A percentile compares a stretch with the other conserved stretches of the same genome.
These are phyloP conservation scores for Drechslerella coelobrocha DNA, from an alignment of 2,329 filamentous ascomycete genomes.

Conservation along the genomic window DNA sequence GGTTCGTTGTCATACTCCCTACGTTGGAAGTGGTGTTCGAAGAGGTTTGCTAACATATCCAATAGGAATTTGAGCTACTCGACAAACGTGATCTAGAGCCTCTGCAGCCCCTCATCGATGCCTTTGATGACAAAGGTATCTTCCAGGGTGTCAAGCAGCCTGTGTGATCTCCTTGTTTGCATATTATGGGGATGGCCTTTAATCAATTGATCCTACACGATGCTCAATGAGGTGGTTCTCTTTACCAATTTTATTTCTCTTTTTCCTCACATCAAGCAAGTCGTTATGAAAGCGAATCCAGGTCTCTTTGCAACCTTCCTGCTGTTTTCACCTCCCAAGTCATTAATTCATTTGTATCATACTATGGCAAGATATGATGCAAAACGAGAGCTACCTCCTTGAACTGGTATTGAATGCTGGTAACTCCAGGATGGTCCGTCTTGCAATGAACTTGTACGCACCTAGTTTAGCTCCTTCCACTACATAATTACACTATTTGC, in stretches of 20 bases:
- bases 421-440: neutral
- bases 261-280: neutral
- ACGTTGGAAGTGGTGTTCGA: neutral
- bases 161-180: neutral
- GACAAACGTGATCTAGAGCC: constrained; percentile 55
- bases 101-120: constrained; percentile 55
- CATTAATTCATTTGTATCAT: neutral
- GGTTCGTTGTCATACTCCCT: constrained; percentile 32
- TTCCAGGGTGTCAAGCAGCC: constrained; percentile 51
- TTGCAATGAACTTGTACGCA: no score
- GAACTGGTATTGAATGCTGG: neutral
- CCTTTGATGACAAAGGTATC: constrained; percentile 55
- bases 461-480: no score
- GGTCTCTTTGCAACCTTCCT: neutral
- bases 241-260: neutral
- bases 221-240: neutral
- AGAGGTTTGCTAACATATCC: constrained; percentile 9
- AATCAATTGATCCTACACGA: neutral
- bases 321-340: neutral
- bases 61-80: constrained; percentile 55
- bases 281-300: neutral
- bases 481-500: no score
- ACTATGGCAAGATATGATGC: neutral
- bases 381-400: neutral
- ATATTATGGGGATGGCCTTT: neutral